Percentiles rank a stretch among this genome's conserved stretches.
These are phyloP conservation scores for Begonia fuchsioides DNA, from an alignment of 306 rosid genomes.

Conservation along the genomic window DNA sequence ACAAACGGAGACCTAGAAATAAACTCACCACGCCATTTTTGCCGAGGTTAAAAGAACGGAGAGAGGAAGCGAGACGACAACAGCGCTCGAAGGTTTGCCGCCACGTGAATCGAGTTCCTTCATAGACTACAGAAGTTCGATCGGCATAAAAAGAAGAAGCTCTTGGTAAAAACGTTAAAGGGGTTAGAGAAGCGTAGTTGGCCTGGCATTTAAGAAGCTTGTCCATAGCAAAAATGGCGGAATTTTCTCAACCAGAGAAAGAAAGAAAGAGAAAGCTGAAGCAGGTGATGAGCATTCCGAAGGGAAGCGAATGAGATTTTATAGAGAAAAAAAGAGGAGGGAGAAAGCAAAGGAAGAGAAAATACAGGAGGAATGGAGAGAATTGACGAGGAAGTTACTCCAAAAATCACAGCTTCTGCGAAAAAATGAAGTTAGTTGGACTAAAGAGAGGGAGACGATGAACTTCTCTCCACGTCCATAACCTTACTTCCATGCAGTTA, in stretches of 20 bases:
- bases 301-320: not conserved
- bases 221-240: constrained; percentile 21
- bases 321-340: not conserved
- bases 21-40: constrained; percentile 52
- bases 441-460: not conserved
- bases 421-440: not conserved
- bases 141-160: constrained; percentile 50
- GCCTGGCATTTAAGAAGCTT: constrained; percentile 44
- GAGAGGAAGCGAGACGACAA: constrained; percentile 72
- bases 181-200: constrained; percentile 42
- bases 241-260: not conserved
- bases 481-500: not conserved
- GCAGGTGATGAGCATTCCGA: not conserved
- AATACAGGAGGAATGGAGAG: not conserved
- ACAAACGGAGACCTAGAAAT: too few relatives aligned
- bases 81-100: constrained; percentile 60
- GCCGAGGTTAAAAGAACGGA: constrained; percentile 38
- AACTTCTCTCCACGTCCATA: not conserved
- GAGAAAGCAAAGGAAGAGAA: not conserved
- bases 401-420: not conserved
- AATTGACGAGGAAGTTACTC: not conserved
- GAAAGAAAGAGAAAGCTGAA: not conserved
- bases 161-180: constrained; percentile 56
- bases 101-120: constrained; percentile 66
- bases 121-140: constrained; percentile 45